Percentiles rank a stretch among this genome's conserved stretches.
Evolutionary conservation across 192 early-diverging fungal species (phyloP).

Genomic region (Coemansia sp.): DNA sequence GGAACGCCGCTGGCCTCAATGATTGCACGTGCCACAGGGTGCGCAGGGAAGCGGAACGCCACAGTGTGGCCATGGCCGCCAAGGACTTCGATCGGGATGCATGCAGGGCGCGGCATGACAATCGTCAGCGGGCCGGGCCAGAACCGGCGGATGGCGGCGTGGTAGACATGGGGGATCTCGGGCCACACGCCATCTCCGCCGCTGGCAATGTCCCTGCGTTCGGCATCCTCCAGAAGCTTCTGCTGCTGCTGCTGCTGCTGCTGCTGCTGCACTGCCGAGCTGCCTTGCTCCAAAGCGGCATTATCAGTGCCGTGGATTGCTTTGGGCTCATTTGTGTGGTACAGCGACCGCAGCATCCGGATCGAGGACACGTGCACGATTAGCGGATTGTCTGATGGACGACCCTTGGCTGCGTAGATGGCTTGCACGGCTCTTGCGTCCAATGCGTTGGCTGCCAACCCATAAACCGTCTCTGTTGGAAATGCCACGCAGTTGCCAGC

Average conservation of each 20-base stretch:
- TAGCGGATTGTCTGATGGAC: conserved; percentile 95
- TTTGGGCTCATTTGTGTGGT: conserved; percentile 49
- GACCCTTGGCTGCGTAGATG: conserved; percentile 86
- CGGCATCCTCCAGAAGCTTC: conserved; percentile 10
- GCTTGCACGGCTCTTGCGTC: conserved; percentile 62
- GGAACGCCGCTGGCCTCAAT: conserved; percentile 85
- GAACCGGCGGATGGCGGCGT: conserved; percentile 61
- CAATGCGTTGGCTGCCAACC: conserved; percentile 89
- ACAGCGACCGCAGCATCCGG: conserved; percentile 78
- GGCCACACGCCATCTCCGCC: conserved; percentile 52
- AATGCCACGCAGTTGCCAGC: conserved; percentile 76
- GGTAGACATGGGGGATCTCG: conserved; percentile 73
- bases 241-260: too few relatives aligned
- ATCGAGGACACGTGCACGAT: conserved; percentile 96
- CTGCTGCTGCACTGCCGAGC: background rate
- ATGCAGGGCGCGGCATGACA: conserved; percentile 71
- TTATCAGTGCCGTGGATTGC: conserved; percentile 53
- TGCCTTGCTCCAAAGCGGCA: conserved; percentile 38
- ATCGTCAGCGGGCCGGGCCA: conserved; percentile 98
- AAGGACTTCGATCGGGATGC: conserved; percentile 74
- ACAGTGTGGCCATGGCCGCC: conserved; percentile 81
- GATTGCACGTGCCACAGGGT: conserved; percentile 87
- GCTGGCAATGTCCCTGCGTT: conserved; percentile 15
- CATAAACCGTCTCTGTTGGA: conserved; percentile 99
- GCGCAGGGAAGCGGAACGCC: conserved; percentile 88